Evolutionary conservation across 2,329 filamentous ascomycete species (phyloP).

Genomic region (Kalmusia sp.): DNA sequence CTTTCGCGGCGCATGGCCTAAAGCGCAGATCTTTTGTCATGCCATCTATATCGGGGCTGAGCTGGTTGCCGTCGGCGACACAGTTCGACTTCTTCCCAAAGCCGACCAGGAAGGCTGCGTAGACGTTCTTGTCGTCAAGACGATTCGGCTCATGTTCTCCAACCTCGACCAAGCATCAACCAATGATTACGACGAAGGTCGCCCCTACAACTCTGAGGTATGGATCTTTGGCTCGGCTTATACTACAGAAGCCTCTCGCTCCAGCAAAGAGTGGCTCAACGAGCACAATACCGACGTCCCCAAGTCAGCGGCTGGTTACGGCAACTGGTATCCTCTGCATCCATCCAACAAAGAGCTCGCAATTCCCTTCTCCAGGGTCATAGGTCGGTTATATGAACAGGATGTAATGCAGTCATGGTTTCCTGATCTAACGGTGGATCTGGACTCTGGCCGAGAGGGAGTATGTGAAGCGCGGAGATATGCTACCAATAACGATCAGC

Average conservation of each 20-base stretch:
- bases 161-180: conserved; percentile 56
- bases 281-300: conserved; percentile 23
- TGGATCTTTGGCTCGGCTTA: conserved; percentile 60
- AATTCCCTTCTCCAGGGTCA: conserved; percentile 59
- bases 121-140: conserved; percentile 62
- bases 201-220: conserved; percentile 55
- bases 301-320: conserved; percentile 48
- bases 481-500: conserved; percentile 54
- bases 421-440: conserved; percentile 24
- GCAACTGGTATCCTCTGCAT: conserved; percentile 60
- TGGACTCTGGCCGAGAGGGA: conserved; percentile 56
- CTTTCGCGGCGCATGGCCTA: conserved; percentile 62
- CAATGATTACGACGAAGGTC: conserved; percentile 53
- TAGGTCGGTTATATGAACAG: conserved; percentile 63
- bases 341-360: conserved; percentile 49
- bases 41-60: conserved; percentile 66
- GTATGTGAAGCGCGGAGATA: conserved; percentile 57
- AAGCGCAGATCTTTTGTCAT: conserved; percentile 59
- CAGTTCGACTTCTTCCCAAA: conserved; percentile 56
- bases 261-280: conserved; percentile 32
- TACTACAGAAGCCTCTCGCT: conserved; percentile 45
- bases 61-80: conserved; percentile 61
- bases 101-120: conserved; percentile 40
- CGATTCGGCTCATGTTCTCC: conserved; percentile 59
- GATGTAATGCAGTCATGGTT: conserved; percentile 57